phyloP scores from a whole-genome alignment of 257 asterid species.

The Anisodus tanguticus region DNA sequence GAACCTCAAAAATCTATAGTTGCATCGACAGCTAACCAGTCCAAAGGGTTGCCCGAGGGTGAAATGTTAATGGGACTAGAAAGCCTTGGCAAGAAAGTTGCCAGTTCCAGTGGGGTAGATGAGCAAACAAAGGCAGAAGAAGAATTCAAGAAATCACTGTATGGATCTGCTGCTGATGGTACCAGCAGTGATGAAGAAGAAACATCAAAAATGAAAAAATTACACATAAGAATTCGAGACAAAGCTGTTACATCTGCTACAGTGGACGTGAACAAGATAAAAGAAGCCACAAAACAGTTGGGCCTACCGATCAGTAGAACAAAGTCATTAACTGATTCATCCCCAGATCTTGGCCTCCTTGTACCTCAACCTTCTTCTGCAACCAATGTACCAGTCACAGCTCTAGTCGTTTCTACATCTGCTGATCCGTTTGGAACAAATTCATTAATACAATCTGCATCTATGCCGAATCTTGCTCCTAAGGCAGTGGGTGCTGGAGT shows the following conservation, averaged over 20 bases:
- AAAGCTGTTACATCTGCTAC: slow-evolving; percentile 81
- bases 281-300: slow-evolving; percentile 94
- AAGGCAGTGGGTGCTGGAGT: slow-evolving; percentile 62
- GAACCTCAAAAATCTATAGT: slow-evolving; percentile 55
- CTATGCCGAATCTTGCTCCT: slow-evolving; percentile 58
- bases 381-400: slow-evolving; percentile 46
- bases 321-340: slow-evolving; percentile 75
- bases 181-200: slow-evolving; percentile 99
- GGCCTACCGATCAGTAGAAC: slow-evolving; percentile 81
- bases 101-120: slow-evolving; percentile 61
- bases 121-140: slow-evolving; percentile 98
- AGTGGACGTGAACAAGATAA: slow-evolving; percentile 90
- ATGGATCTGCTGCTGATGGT: slow-evolving; percentile 80
- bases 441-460: slow-evolving; percentile 60
- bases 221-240: slow-evolving; percentile 82
- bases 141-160: slow-evolving; percentile 87
- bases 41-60: slow-evolving; percentile 51
- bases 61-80: slow-evolving; percentile 82
- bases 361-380: slow-evolving; percentile 67
- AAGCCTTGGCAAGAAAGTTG: slow-evolving; percentile 62
- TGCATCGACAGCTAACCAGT: slow-evolving; percentile 51
- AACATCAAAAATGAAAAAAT: slow-evolving; percentile 71
- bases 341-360: slow-evolving; percentile 70
- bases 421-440: slow-evolving; percentile 75
- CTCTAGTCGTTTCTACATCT: slow-evolving; percentile 61